Conservation (phyloP, 2,329 filamentous ascomycete genomes). For the Alternaria dauci region DNA sequence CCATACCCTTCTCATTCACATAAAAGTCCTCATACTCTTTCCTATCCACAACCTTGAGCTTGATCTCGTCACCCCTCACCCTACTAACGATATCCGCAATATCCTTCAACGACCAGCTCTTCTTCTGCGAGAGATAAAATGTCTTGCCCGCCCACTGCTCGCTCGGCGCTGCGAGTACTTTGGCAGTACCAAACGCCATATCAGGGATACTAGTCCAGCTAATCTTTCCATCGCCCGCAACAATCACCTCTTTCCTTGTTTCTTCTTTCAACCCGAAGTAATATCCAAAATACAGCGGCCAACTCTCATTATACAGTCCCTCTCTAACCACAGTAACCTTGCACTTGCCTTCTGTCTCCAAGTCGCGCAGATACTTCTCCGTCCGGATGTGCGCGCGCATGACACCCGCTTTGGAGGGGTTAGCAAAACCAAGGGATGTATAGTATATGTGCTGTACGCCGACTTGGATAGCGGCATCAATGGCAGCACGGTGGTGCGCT, state of each 20-base stretch:
- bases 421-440: slow-evolving; percentile 55
- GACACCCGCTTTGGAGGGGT: slow-evolving; percentile 53
- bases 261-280: slow-evolving; percentile 50
- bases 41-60: slow-evolving; percentile 48
- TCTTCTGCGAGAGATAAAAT: slow-evolving; percentile 50
- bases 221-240: slow-evolving; percentile 54
- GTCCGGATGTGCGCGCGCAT: slow-evolving; percentile 59
- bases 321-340: slow-evolving; percentile 53
- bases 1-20: slow-evolving; percentile 46
- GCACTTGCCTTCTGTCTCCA: slow-evolving; percentile 31
- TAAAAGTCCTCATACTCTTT: slow-evolving; percentile 55
- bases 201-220: slow-evolving; percentile 57
- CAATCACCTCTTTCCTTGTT: slow-evolving; percentile 47
- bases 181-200: slow-evolving; percentile 55
- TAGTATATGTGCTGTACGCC: slow-evolving; percentile 59
- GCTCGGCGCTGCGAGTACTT: slow-evolving; percentile 46
- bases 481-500: slow-evolving; percentile 54
- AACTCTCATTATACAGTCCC: slow-evolving; percentile 58
- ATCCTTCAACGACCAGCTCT: slow-evolving; percentile 37
- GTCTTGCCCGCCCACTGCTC: slow-evolving; percentile 49
- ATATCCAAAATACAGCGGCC: slow-evolving; percentile 59
- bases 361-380: slow-evolving; percentile 50
- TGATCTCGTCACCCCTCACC: slow-evolving; percentile 39
- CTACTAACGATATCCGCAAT: slow-evolving; percentile 43
- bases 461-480: slow-evolving; percentile 53